Conservation (phyloP, 768 basidiomycete species). For the Lactarius quietus region DNA sequence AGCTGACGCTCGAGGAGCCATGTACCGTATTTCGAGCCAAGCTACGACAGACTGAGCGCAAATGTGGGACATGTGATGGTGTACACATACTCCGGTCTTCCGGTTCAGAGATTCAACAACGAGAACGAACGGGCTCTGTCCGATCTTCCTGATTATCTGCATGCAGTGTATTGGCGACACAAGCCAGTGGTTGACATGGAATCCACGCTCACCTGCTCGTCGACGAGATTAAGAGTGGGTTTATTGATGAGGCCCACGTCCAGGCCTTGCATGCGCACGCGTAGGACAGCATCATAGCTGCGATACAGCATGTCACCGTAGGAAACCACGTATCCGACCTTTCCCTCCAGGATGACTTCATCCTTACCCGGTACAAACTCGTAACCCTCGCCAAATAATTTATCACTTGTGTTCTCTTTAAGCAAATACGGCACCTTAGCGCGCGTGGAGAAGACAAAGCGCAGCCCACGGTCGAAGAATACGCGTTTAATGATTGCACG, state of each 20-base stretch:
- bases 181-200: background rate
- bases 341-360: constrained; percentile 75
- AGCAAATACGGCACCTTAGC: constrained; percentile 88
- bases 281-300: constrained; percentile 76
- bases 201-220: constrained; percentile 56
- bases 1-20: constrained; percentile 82
- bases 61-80: background rate
- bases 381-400: constrained; percentile 66
- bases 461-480: constrained; percentile 78
- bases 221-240: constrained; percentile 75
- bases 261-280: constrained; percentile 64
- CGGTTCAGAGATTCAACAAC: constrained; percentile 85
- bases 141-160: constrained; percentile 65
- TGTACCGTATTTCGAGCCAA: constrained; percentile 80
- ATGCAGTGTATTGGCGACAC: background rate
- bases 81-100: constrained; percentile 64
- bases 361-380: constrained; percentile 83
- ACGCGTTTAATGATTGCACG: constrained; percentile 67
- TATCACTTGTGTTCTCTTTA: constrained; percentile 63
- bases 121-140: constrained; percentile 71
- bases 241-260: constrained; percentile 88
- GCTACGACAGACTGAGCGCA: constrained; percentile 33
- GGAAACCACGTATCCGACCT: constrained; percentile 75
- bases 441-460: constrained; percentile 87
- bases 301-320: constrained; percentile 89